Evolutionary conservation across 208 protist species (phyloP).

Genomic region (Leishmania braziliensis): DNA sequence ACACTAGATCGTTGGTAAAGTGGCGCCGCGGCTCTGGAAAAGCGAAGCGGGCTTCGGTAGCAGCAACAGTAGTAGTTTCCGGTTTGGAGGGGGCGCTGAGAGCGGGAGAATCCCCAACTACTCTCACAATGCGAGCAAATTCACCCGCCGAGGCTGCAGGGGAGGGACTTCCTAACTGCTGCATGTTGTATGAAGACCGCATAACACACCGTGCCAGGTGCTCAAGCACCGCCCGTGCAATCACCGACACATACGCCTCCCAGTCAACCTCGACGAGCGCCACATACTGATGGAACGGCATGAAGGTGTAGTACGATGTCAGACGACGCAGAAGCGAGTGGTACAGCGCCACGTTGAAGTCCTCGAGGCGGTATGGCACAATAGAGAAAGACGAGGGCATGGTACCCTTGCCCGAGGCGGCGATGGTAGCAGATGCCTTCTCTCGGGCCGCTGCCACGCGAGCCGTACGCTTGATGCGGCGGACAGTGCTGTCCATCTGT

Average conservation of each 20-base stretch:
- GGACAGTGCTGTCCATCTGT: slow-evolving; percentile 15
- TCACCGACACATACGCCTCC: slow-evolving; percentile 65
- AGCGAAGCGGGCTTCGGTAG: background rate
- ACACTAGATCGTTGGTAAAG: slow-evolving; percentile 69
- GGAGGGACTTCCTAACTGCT: background rate
- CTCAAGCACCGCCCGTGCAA: slow-evolving; percentile 49
- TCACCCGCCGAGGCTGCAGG: background rate
- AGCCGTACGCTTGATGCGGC: background rate
- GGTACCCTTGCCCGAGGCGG: background rate
- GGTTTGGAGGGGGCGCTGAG: background rate
- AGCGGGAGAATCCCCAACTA: background rate
- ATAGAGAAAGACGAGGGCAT: slow-evolving; percentile 19
- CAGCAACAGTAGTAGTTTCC: background rate
- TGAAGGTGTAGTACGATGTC: slow-evolving; percentile 24
- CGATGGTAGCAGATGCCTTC: background rate
- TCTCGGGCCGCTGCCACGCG: background rate
- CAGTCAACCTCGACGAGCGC: slow-evolving; percentile 59
- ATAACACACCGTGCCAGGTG: slow-evolving; percentile 40
- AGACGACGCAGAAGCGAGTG: slow-evolving; percentile 33
- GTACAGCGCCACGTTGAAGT: slow-evolving; percentile 33
- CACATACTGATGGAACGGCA: slow-evolving; percentile 49
- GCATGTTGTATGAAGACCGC: background rate
- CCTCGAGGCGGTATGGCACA: slow-evolving; percentile 17
- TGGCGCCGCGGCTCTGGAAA: slow-evolving; percentile 51
- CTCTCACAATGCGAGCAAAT: slow-evolving; percentile 16